Base-by-base conservation (phyloP, 2,329 filamentous ascomycete genomes). In the Fusarium chaquense region DNA sequence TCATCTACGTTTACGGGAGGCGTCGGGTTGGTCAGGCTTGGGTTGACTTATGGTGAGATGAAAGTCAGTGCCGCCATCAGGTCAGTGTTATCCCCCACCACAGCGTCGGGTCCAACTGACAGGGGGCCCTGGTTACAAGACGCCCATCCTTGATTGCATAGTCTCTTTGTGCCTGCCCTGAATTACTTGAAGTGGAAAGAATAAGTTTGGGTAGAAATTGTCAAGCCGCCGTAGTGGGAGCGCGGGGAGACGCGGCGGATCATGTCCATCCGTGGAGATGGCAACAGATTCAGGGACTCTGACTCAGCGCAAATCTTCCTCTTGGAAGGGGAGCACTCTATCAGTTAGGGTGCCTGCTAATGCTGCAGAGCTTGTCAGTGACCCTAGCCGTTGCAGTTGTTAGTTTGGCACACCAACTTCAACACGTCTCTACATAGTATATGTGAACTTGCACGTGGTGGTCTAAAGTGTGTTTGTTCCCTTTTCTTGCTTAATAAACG, bases 71-170 rank as follows among this genome's bases (percentile, higher is more conserved):
- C 49, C 49, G 35, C 30, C 26, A 35, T 47, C 32, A 43, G 69
- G 64, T 62, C 72, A 72, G 53, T 71, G 73, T 73, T 41, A 62
- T 50, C 47, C 60, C 46, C 67, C 71, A 61, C 72, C 72, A 47
- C 50, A 46, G 65, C 58, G 63, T 70, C 72, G 72, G 72, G 72
- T 65, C 56, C 45, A 45, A 51, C 43, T 58, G 46, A 62, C 68
- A 65, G 49, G 62, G 58, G 33, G 10, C 45, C 62, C 58, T 33
- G 10, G 63, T 43, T 41, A 15, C 26, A 41, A 20, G 24, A 49
- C 43, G 38, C 45, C 50, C 47, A 58, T 33, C 53, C 30, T 63
- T 61, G 71, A 43, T 63, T 65, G 70, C 20, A 20, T 20, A 20
- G 20, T 20, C 20, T 73, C 71, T 63, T 53, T 45, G 54, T 55